Percentiles rank a stretch among this genome's conserved stretches.
phyloP scores from a whole-genome alignment of 148 eudicot genomes.

The Vaccinium vitisidaea region DNA sequence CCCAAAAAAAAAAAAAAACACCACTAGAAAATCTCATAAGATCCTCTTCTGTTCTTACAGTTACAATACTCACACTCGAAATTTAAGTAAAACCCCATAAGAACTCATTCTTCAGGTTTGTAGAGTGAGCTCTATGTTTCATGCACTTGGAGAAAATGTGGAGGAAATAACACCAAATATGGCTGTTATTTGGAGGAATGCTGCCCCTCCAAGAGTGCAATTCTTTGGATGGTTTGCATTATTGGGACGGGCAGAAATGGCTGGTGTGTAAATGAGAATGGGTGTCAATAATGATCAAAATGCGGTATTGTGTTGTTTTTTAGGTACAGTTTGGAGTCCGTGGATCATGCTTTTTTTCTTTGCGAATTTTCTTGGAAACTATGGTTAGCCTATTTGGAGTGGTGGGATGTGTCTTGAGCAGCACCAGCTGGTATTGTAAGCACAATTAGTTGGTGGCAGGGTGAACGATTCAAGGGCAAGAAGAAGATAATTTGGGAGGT shows the following conservation, averaged over 20 bases:
- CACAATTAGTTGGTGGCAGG: no score
- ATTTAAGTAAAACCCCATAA: no score
- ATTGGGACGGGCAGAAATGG: background rate
- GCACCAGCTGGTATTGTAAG: background rate
- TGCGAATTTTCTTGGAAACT: background rate
- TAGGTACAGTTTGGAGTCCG: background rate
- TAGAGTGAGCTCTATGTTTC: background rate
- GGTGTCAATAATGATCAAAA: background rate
- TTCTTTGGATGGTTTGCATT: background rate
- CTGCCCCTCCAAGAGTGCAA: background rate
- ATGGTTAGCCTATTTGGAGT: background rate
- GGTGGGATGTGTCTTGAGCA: background rate
- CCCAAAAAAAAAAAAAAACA: no score
- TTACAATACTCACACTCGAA: no score
- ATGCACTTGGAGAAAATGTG: background rate
- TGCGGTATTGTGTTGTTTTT: background rate
- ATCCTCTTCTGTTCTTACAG: no score
- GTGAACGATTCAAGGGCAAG: no score
- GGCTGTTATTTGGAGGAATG: background rate
- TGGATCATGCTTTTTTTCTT: background rate
- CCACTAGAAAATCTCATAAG: no score
- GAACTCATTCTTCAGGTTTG: background rate
- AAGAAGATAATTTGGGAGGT: background rate
- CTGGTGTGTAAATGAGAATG: background rate
- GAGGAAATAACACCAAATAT: background rate